Evolutionary conservation across 345 rosid genomes (phyloP), one percentile per base, ranked within the genome.

Genomic region (Psidium guajava): DNA sequence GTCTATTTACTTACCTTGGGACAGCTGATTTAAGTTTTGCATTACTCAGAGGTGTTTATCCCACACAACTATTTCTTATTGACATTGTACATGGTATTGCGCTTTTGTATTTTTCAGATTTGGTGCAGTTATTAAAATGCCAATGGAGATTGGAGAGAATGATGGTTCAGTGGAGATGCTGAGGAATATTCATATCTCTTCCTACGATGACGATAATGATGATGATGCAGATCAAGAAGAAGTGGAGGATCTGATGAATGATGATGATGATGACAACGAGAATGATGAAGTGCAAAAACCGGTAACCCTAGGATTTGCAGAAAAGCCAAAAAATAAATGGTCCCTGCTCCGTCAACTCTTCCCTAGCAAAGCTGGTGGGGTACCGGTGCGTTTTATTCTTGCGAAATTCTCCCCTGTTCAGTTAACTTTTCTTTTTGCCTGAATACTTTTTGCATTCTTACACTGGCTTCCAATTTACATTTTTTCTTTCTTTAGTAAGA

Each of bases 321-420:
- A 95, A 86, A 95, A 93, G 87, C 95, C 98, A 14, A 89, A 81
- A 84, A 83, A 88, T 77, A 5, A 49, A 13, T 93, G 96, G 96
- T 97, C 94, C 20, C 93, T 86, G 83, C 95, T 92, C 42, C 95
- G 98, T 16, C 98, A 95, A 36, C 86, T 91, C 8, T 97, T 95
- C 91, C 99, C 98, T 73, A 92, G 93, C 92, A 93, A 95, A 90
- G 96, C 98, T 58, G 99, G 98, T 73, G 98, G 98, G 85, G 86
- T 91, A 36, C 98, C 99, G 88, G 98, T 96, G 92, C 36, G 84
- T 52, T 82, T 82, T 42, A 20, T 15, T 50, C 36, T 69, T 58
- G n/a, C 3, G 13, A 40, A 42, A 32, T 22, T 54, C 25, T 80
- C 47, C 0, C 36, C 59, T 21, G 4, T 61, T 32, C 20, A 54